A percentile compares a stretch with the other conserved stretches of the same genome.
Evolutionary conservation across 2,329 filamentous ascomycete genomes (phyloP).

Genomic region (Penicillium thymicola): DNA sequence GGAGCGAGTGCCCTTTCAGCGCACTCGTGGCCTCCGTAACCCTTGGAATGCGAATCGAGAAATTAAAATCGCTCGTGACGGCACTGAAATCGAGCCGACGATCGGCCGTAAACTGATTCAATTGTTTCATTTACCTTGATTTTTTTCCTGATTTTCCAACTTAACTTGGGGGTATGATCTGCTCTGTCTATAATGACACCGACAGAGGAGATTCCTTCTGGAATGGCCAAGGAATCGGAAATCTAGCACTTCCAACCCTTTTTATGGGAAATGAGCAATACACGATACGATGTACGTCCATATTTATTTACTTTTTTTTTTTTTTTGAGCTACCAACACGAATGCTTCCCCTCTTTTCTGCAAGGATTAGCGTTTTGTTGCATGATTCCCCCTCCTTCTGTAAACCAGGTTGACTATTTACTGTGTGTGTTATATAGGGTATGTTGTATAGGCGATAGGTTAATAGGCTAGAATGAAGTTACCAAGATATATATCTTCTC

Average conservation of each 20-base stretch:
- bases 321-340: neutral
- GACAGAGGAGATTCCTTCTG: neutral
- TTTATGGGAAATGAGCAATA: constrained; percentile 26
- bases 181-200: neutral
- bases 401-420: neutral
- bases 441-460: neutral
- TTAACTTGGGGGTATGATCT: neutral
- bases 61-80: constrained; percentile 92
- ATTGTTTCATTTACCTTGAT: constrained; percentile 63
- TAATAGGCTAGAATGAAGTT: neutral
- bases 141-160: neutral
- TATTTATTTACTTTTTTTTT: constrained; percentile 7
- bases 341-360: neutral
- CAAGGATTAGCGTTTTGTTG: neutral
- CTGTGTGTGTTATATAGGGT: neutral
- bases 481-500: neutral
- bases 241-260: neutral
- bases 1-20: constrained; percentile 78
- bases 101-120: constrained; percentile 73
- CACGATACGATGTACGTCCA: constrained; percentile 19
- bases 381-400: neutral
- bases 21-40: constrained; percentile 81
- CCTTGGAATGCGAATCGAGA: constrained; percentile 94
- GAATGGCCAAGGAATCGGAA: neutral
- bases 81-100: constrained; percentile 83